Evolutionary conservation across 2,329 filamentous ascomycete genomes (phyloP).

Genomic region (Aschersonia sp.): DNA sequence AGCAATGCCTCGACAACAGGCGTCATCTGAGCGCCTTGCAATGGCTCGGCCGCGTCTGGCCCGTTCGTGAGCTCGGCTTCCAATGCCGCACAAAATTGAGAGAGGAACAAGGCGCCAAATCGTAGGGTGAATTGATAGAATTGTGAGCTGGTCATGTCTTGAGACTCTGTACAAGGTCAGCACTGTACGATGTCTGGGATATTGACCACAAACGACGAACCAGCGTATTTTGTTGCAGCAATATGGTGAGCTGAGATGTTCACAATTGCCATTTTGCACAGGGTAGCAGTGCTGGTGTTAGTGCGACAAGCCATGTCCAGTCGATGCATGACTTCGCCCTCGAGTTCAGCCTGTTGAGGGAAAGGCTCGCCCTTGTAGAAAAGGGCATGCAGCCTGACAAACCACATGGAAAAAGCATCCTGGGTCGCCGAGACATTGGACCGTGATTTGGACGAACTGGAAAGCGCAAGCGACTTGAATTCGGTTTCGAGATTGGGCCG

Average conservation of each 20-base stretch:
- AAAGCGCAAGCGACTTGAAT: constrained; percentile 42
- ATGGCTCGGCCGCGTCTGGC: constrained; percentile 7
- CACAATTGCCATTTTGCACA: constrained; percentile 70
- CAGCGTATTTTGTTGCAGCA: constrained; percentile 26
- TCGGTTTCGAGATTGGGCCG: constrained; percentile 64
- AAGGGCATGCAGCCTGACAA: constrained; percentile 71
- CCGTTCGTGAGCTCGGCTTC: constrained; percentile 42
- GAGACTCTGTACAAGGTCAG: constrained; percentile 22
- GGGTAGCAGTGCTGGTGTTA: constrained; percentile 43
- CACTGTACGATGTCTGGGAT: background rate
- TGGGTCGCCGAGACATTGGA: constrained; percentile 34
- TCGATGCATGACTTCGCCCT: constrained; percentile 71
- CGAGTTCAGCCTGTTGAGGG: constrained; percentile 62
- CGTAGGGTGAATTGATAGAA: constrained; percentile 54
- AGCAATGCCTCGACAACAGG: constrained; percentile 27
- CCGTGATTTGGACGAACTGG: constrained; percentile 17
- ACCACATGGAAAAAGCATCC: constrained; percentile 62
- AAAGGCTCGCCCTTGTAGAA: constrained; percentile 69
- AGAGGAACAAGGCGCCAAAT: constrained; percentile 66
- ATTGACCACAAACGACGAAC: constrained; percentile 12
- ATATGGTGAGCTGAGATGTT: constrained; percentile 76
- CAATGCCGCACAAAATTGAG: constrained; percentile 54
- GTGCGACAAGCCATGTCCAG: constrained; percentile 60
- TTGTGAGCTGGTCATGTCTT: constrained; percentile 26
- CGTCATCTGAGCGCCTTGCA: constrained; percentile 13